Base-by-base conservation (phyloP, 2,329 filamentous ascomycete genomes). In the Scedosporium dehoogii region DNA sequence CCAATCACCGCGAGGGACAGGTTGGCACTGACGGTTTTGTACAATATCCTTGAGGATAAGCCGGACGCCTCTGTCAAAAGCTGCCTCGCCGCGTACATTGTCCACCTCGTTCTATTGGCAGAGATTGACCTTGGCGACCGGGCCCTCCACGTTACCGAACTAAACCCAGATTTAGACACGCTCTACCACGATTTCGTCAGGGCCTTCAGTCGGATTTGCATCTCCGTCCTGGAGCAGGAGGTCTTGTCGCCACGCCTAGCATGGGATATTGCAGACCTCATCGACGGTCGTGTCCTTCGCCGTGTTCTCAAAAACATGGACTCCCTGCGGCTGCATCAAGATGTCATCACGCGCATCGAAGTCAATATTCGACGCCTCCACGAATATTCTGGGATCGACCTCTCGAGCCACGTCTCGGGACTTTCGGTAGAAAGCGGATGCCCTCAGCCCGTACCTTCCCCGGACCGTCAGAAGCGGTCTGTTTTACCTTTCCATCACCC, bases 191-290 rank as follows among this genome's bases (percentile, higher is more conserved):
- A 18, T 3, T 58, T 58, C 29, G 6, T 58, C 21, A 16, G 5
- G 6, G 33, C 55, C 3, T 58, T 58, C 25, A 23, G 55, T 38
- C 25, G 16, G 6, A 33, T 33, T 18, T 38, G 55, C 27, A 38
- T 16, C 7, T 16, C n/a, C 21, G 16, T 21, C 29, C 25, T 58
- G 16, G 55, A 58, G 16, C 10, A 10, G 6, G n/a, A 58, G n/a
- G 53, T n/a, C n/a, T 9, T n/a, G 3, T 29, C 59, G 1, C 23
- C 16, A 1, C 23, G 64, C 4, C 21, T 64, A 1, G 48, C 62
- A 14, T 72, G 69, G 70, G 69, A 74, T 61, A 27, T 70, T 21
- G 73, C 68, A 58, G 73, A 75, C 42, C 64, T 74, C 2, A 53
- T 74, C 3, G 73, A 75, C 56, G 68, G 70, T 27, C 67, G 71